Evolutionary conservation across 495 filamentous ascomycete species (phyloP).

Genomic region (Penicillium argentinense): DNA sequence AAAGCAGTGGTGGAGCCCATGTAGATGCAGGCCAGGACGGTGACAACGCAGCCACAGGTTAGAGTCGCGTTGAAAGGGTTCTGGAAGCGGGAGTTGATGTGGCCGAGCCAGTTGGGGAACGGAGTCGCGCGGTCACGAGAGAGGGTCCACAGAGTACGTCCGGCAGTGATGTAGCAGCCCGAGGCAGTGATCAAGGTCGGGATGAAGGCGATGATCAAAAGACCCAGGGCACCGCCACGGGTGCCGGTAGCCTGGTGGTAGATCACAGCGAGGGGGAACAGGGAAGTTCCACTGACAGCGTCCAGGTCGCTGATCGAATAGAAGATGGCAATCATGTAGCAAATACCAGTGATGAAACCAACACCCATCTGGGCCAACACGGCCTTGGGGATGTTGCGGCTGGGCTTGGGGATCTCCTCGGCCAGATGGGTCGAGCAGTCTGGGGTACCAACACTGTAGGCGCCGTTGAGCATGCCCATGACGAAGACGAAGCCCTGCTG

Average conservation of each 20-base stretch:
- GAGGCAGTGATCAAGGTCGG: slow-evolving; percentile 61
- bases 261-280: slow-evolving; percentile 75
- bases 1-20: slow-evolving; percentile 74
- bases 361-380: slow-evolving; percentile 50
- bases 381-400: slow-evolving; percentile 50
- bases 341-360: slow-evolving; percentile 49
- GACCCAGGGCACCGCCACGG: slow-evolving; percentile 54
- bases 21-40: slow-evolving; percentile 71
- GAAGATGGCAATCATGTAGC: slow-evolving; percentile 54
- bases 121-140: slow-evolving; percentile 66
- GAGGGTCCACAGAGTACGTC: slow-evolving; percentile 85
- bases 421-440: slow-evolving; percentile 76
- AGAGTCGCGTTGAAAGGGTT: slow-evolving; percentile 71
- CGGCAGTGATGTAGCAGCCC: slow-evolving; percentile 71
- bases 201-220: slow-evolving; percentile 66
- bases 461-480: slow-evolving; percentile 80
- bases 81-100: slow-evolving; percentile 45
- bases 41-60: slow-evolving; percentile 57
- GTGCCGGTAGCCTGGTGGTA: slow-evolving; percentile 76
- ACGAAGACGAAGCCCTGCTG: slow-evolving; percentile 75
- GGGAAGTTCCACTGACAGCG: slow-evolving; percentile 27
- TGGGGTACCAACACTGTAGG: slow-evolving; percentile 80
- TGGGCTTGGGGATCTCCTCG: slow-evolving; percentile 71
- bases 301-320: slow-evolving; percentile 49
- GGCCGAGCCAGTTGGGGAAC: slow-evolving; percentile 39